These are phyloP conservation scores for Fusarium tupiense DNA, from an alignment of 2,329 filamentous ascomycete genomes.

Conservation along the genomic window DNA sequence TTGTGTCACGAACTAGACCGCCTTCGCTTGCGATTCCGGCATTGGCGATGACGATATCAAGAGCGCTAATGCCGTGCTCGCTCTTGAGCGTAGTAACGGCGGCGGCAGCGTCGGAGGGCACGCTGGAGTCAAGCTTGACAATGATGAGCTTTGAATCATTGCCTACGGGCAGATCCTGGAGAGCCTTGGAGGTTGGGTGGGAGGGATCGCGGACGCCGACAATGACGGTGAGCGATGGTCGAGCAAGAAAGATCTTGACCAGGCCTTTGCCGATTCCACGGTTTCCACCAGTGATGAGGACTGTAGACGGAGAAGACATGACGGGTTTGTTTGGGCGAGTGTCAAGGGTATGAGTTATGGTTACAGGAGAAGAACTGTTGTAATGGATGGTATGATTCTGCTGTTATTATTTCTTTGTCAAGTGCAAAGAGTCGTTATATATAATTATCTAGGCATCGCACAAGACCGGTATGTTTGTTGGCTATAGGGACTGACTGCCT, in stretches of 20 bases:
- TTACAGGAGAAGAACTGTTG: background rate
- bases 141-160: background rate
- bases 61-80: background rate
- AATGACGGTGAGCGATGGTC: background rate
- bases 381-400: background rate
- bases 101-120: background rate
- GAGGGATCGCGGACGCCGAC: background rate
- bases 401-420: fast-evolving
- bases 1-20: background rate
- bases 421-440: background rate
- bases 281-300: slow-evolving; percentile 3
- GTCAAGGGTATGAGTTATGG: fast-evolving
- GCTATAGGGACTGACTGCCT: fast-evolving
- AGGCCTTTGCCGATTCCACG: background rate
- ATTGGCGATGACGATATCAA: background rate
- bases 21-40: background rate
- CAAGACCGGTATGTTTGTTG: background rate
- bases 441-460: fast-evolving
- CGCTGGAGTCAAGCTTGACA: background rate
- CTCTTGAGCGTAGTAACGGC: background rate
- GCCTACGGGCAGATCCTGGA: background rate
- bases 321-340: background rate
- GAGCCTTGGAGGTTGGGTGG: background rate
- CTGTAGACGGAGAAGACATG: background rate
- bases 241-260: background rate